A percentile compares a stretch with the other conserved stretches of the same genome.
Conservation (phyloP, 495 filamentous ascomycete species). For the Tuber brumale region DNA sequence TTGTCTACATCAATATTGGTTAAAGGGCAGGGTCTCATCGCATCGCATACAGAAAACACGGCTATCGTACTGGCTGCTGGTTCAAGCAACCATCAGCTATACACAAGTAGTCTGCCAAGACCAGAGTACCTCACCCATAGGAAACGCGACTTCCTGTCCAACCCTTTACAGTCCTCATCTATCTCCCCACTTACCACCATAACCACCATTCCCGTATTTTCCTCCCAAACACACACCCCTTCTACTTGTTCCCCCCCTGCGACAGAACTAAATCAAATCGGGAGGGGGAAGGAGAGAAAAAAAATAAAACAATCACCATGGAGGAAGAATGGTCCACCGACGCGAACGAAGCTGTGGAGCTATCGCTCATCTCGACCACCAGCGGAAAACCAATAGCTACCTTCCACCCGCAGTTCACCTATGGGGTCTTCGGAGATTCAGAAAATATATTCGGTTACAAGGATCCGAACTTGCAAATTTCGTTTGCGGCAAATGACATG, state of each 20-base stretch:
- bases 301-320: conserved; percentile 16
- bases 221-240: conserved; percentile 2
- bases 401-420: conserved; percentile 84
- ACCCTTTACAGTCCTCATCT: conserved; percentile 6
- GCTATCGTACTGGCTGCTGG: not conserved
- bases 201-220: not conserved
- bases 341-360: conserved; percentile 65
- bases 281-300: not conserved
- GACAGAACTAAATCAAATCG: not conserved
- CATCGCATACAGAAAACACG: not conserved
- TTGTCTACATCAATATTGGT: not conserved
- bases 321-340: conserved; percentile 57
- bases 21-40: not conserved
- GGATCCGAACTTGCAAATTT: conserved; percentile 64
- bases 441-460: conserved; percentile 89
- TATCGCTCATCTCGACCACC: conserved; percentile 61
- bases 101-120: not conserved
- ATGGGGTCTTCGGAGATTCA: conserved; percentile 83
- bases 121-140: not conserved
- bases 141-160: not conserved
- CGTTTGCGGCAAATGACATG: conserved; percentile 75
- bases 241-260: too few relatives aligned
- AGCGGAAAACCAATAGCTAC: conserved; percentile 52
- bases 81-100: not conserved
- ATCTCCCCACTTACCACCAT: conserved; percentile 2